A percentile compares a stretch with the other conserved stretches of the same genome.
Evolutionary conservation across 177 flowering plant genomes (phyloP).

Genomic region (Telopea speciosissima): DNA sequence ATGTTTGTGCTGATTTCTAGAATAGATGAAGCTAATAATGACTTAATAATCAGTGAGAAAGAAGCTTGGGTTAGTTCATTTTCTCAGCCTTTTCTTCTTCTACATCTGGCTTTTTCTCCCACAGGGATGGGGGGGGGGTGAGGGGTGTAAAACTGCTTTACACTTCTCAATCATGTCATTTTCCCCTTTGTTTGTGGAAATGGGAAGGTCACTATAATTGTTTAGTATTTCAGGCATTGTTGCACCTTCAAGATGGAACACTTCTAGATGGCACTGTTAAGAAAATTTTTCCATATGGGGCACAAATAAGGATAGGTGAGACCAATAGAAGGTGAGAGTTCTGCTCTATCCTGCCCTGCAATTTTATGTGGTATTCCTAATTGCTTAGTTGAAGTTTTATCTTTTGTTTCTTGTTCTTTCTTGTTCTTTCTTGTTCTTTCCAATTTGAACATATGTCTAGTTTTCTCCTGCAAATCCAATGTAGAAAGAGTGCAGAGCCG

Average conservation of each 20-base stretch:
- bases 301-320: constrained; percentile 81
- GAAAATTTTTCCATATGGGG: constrained; percentile 83
- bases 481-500: neutral
- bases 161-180: neutral
- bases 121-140: too few relatives aligned
- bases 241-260: constrained; percentile 73
- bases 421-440: neutral
- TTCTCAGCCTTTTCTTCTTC: neutral
- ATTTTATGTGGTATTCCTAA: neutral
- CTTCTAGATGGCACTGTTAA: constrained; percentile 79
- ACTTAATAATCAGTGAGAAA: constrained; percentile 79
- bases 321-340: constrained; percentile 63
- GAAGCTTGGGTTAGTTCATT: constrained; percentile 80
- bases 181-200: neutral
- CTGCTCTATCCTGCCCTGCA: neutral
- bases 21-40: constrained; percentile 70
- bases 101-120: neutral
- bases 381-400: neutral
- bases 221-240: constrained; percentile 45
- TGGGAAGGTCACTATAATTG: neutral
- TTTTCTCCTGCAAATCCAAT: neutral
- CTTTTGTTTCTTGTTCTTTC: neutral
- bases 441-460: neutral
- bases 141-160: neutral
- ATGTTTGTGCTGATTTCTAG: constrained; percentile 55